Conservation (phyloP, 306 rosid genomes). For the Boehmeria nivea region DNA sequence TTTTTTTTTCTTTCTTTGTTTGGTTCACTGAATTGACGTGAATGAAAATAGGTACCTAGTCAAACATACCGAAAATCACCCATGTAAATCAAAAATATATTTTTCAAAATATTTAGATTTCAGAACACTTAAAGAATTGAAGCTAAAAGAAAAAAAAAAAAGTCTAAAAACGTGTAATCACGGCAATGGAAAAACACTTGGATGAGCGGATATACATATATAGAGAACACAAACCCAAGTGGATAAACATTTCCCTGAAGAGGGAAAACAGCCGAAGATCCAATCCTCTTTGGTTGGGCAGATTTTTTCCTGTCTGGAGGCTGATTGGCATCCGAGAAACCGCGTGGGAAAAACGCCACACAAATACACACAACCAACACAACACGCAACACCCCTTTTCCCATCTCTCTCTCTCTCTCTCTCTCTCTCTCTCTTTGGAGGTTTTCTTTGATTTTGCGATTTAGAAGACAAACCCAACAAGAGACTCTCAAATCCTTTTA, state of each 20-base stretch:
- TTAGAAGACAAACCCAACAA: not conserved
- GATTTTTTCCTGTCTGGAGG: conserved; percentile 6
- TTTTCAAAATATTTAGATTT: too few relatives aligned
- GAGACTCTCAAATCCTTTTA: not conserved
- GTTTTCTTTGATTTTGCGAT: not conserved
- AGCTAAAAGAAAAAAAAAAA: too few relatives aligned
- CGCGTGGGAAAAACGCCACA: conserved; percentile 16
- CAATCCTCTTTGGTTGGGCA: not conserved
- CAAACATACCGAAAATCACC: too few relatives aligned
- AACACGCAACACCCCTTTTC: conserved; percentile 5
- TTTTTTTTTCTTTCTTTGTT: too few relatives aligned
- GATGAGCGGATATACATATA: not conserved
- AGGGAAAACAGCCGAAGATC: conserved; percentile 34
- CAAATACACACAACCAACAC: conserved; percentile 28
- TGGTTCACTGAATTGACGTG: too few relatives aligned
- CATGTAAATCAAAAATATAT: too few relatives aligned
- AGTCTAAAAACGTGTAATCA: too few relatives aligned
- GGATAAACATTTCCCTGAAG: conserved; percentile 76
- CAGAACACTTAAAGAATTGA: too few relatives aligned
- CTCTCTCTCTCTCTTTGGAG: not conserved
- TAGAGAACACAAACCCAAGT: conserved; percentile 45
- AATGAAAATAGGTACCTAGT: too few relatives aligned
- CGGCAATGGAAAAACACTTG: too few relatives aligned
- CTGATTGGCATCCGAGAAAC: conserved; percentile 36
- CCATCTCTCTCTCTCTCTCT: conserved; percentile 7